phyloP scores from a whole-genome alignment of 2,329 filamentous ascomycete genomes.

The Neopestalotiopsis rosae region DNA sequence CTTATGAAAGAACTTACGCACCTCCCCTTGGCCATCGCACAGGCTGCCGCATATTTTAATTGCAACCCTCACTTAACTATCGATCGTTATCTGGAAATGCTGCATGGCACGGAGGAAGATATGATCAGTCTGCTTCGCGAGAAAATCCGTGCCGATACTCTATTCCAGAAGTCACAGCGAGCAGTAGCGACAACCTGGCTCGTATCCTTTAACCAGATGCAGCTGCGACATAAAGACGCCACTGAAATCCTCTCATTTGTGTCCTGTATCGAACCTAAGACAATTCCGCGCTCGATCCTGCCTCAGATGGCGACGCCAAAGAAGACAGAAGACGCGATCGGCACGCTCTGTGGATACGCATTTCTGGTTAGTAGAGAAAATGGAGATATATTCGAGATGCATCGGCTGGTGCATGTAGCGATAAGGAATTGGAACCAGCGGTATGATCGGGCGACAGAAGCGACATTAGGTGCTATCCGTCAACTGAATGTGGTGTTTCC shows the following conservation, averaged over 20 bases:
- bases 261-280: conserved; percentile 45
- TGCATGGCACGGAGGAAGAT: conserved; percentile 37
- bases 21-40: conserved; percentile 45
- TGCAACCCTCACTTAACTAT: conserved; percentile 29
- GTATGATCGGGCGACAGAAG: too few relatives aligned
- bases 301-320: conserved; percentile 21
- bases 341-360: too few relatives aligned
- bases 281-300: conserved; percentile 42
- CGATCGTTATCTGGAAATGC: conserved; percentile 39
- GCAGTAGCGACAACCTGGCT: conserved; percentile 44
- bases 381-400: too few relatives aligned
- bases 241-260: conserved; percentile 44
- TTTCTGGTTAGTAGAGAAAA: too few relatives aligned
- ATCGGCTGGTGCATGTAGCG: too few relatives aligned
- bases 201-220: conserved; percentile 46
- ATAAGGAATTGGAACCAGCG: too few relatives aligned
- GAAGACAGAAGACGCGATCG: too few relatives aligned
- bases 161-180: conserved; percentile 37
- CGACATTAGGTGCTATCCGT: too few relatives aligned
- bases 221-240: conserved; percentile 32
- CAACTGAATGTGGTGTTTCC: too few relatives aligned
- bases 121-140: conserved; percentile 36
- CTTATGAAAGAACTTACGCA: conserved; percentile 40
- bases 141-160: conserved; percentile 39
- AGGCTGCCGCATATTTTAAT: conserved; percentile 46